Base-by-base conservation (phyloP, 1,139 yeast species). In the Waltiozyma sp. region DNA sequence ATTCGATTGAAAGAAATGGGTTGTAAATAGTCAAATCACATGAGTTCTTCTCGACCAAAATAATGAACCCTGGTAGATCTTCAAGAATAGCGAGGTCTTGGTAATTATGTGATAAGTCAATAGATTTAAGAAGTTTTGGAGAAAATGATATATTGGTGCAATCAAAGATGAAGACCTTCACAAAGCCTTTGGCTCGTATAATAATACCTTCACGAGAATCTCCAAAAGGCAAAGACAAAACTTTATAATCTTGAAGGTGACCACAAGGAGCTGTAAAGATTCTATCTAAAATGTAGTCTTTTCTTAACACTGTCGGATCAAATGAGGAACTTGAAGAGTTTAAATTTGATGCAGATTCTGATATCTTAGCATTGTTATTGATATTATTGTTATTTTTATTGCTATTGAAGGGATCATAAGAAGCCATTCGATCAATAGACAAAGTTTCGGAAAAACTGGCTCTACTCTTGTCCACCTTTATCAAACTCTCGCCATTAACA, bases 271-370 rank as follows among this genome's bases (percentile, higher is more conserved):
- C 40, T 9, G 55, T 51, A 28, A 69, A 59, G 0, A 84, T 61
- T 51, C 71, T 74, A 0, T 88, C 77, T 46, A 85, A 63, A 18
- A 81, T 77, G 57, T 81, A 70, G 57, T 86, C 94, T 51, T 82
- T 84, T 39, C 55, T 48, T 18, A 49, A 38, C 9, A 34, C 41
- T 5, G 45, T 19, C 4, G 52, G 34, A 15, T 50, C 52, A 2
- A 38, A 19, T 6, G 42, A 28, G 2, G 53, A 19, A 2, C 43
- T 14, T 4, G 53, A 34, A 8, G 38, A 26, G 3, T 37, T 28
- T 4, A 19, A 9, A n/a, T 18, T 35, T 9, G 37, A 35, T 9
- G 10, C 4, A 1, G 52, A 40, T 34, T 51, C 54, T 2, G 49
- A 37, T 7, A 49, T 40, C 26, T 50, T 49, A 19, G 43, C 23